Evolutionary conservation across 306 rosid species (phyloP).

Genomic region (Fragaria vesca): DNA sequence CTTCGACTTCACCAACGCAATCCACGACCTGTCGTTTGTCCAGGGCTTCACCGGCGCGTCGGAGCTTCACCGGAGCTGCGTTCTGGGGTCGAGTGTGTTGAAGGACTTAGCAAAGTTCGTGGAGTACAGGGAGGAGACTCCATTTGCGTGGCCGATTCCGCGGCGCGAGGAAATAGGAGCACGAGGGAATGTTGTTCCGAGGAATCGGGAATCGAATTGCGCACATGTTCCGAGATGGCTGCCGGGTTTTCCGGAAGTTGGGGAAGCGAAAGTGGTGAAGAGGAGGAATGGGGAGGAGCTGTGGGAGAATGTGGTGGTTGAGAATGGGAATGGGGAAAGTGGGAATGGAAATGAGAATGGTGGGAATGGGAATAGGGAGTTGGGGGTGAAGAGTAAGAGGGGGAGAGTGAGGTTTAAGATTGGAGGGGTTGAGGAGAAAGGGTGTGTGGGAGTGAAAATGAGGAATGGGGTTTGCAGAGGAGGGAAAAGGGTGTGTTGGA

Average conservation of each 20-base stretch:
- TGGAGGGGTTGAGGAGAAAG: constrained; percentile 25
- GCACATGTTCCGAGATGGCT: constrained; percentile 67
- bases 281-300: constrained; percentile 55
- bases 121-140: constrained; percentile 32
- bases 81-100: constrained; percentile 44
- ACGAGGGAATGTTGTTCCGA: not conserved
- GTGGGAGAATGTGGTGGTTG: constrained; percentile 49
- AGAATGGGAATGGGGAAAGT: constrained; percentile 15
- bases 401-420: constrained; percentile 55
- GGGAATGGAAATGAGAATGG: constrained; percentile 1
- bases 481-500: constrained; percentile 49
- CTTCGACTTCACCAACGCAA: constrained; percentile 59
- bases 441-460: constrained; percentile 32
- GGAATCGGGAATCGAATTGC: not conserved
- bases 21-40: constrained; percentile 45
- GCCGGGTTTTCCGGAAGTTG: constrained; percentile 48
- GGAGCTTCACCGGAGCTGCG: constrained; percentile 25
- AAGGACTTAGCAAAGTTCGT: constrained; percentile 45
- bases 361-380: constrained; percentile 26
- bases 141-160: constrained; percentile 53
- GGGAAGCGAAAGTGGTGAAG: constrained; percentile 7
- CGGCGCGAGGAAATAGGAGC: constrained; percentile 7
- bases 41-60: constrained; percentile 56
- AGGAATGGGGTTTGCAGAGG: constrained; percentile 36
- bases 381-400: constrained; percentile 27